Evolutionary conservation across 371 early-diverging fungal species (phyloP), one percentile per base, ranked within the genome.

Genomic region (Saksenaea oblongispora): DNA sequence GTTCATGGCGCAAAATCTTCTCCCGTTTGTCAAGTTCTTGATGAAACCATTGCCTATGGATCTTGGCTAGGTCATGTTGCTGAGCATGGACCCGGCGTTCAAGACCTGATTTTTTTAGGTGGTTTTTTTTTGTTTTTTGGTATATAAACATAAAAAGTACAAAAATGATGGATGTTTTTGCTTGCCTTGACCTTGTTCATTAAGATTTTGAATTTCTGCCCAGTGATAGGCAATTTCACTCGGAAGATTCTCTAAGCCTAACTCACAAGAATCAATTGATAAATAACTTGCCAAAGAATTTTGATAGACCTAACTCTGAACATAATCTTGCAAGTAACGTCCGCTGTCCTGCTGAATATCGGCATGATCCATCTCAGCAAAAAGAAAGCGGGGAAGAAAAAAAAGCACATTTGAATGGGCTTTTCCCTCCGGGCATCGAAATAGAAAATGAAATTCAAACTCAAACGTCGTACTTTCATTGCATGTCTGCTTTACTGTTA

Each of bases 221-320:
- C 76, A 78, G 56, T 81, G 81, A 61, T 78, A 78, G 17, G 67
- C 69, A 65, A 81, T 81, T 66, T 81, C 81, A 65, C 81, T 81
- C 65, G 81, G 81, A 58, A 81, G 75, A 72, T 81, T 81, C 58
- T 81, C 81, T 55, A 81, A 39, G 44, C 76, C 81, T 81, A 62
- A 31, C 31, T 22, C 51, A 22, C 10, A 22, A 22, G n/a, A n/a
- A 47, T 47, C 51, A 47, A 47, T 47, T 47, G 18, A 24, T 2
- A 47, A 47, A 47, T 10, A 10, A 10, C 10, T 10, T 47, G 24
- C 15, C 2, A 63, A 22, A 28, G 17, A 42, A 37, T 37, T 35
- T 22, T 47, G 42, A 39, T 27, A 39, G 17, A 54, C 54, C 53
- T 65, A 69, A 80, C 78, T 77, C 57, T 70, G 65, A 24, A 80